Evolutionary conservation across 139 green algal species (phyloP).

Genomic region (Picochlorum sp.): DNA sequence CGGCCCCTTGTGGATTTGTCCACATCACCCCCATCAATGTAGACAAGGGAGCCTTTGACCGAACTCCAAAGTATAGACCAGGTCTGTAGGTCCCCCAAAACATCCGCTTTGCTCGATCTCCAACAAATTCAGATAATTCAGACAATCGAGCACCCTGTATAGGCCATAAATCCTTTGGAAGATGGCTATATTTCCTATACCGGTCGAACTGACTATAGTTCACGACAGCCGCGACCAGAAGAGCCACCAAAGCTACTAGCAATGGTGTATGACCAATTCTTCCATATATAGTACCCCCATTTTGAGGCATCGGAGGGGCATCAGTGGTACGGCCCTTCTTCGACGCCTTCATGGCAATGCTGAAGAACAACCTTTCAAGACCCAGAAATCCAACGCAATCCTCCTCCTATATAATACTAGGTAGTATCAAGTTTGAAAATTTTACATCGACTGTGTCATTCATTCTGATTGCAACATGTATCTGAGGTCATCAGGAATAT

Average conservation of each 20-base stretch:
- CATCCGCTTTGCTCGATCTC: conserved; percentile 36
- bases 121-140: conserved; percentile 34
- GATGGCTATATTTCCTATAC: neutral
- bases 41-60: conserved; percentile 45
- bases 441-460: neutral
- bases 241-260: too few relatives aligned
- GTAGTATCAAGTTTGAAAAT: neutral
- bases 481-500: neutral
- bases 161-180: conserved; percentile 3
- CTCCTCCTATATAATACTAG: too few relatives aligned
- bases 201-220: too few relatives aligned
- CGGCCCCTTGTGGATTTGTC: conserved; percentile 43
- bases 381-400: too few relatives aligned
- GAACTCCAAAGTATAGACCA: conserved; percentile 83
- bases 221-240: too few relatives aligned
- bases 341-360: too few relatives aligned
- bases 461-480: conserved; percentile 1
- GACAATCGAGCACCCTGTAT: conserved; percentile 18
- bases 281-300: too few relatives aligned
- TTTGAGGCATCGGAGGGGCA: too few relatives aligned
- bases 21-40: conserved; percentile 78
- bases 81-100: conserved; percentile 89
- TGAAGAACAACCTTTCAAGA: too few relatives aligned
- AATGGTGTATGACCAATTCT: too few relatives aligned
- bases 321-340: too few relatives aligned